Evolutionary conservation across 768 basidiomycete species (phyloP), one percentile per base, ranked within the genome.

Genomic region (Symmetrospora coprosmae): DNA sequence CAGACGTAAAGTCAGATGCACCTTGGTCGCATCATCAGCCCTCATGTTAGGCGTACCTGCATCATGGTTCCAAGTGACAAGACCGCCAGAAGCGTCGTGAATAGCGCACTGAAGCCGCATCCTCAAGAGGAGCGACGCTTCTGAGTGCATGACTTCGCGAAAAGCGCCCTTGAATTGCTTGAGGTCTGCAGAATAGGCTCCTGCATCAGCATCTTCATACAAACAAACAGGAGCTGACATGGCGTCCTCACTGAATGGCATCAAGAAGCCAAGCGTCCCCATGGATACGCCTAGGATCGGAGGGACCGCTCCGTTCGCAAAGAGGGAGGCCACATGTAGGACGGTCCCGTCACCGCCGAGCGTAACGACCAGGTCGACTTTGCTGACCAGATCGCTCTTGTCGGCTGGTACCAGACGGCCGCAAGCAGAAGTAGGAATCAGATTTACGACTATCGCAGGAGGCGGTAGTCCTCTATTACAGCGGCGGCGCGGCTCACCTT

Each of bases 261-360:
- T 77, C 5, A 96, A 75, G 73, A 96, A 96, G 2, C 91, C 91
- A 0, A 96, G 77, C 8, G 87, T 90, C 7, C 91, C 91, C 85
- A 89, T 84, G 0, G 84, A 87, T 72, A 91, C 87, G 67, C 86
- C 87, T 21, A 91, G 73, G 0, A 86, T 89, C 0, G 91, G 91
- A 4, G 91, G 91, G 7, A 94, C 89, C 21, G 86, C 85, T n/a
- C 85, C 87, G 2, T 81, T 76, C 66, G 82, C 85, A 72, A 96
- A 96, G 8, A 96, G 74, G 6, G 87, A 87, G 1, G 90, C 90
- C 0, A 88, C 87, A 69, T 91, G 89, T 1, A 96, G 78, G 48
- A 94, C 90, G 4, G 91, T 94, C 8, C 91, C 91, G 69, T 96
- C 91, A 33, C 91, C 91, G 43, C 91, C 91, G 1, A 96, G 74